A percentile compares a stretch with the other conserved stretches of the same genome.
Evolutionary conservation across 2,329 filamentous ascomycete species (phyloP).

Genomic region (Aspergillus udagawae): DNA sequence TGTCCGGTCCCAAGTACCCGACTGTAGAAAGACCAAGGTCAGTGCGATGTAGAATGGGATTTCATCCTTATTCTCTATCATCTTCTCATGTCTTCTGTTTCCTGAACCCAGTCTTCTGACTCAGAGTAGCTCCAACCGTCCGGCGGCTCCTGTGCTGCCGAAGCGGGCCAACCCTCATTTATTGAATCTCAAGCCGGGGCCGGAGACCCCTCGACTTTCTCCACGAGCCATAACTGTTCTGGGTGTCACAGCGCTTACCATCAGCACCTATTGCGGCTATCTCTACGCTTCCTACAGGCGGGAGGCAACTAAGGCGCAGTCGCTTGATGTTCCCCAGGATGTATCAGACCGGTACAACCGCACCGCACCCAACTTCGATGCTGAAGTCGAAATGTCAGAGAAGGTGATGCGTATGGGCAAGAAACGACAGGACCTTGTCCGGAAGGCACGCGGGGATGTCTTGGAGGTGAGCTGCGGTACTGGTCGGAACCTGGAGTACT

Average conservation of each 20-base stretch:
- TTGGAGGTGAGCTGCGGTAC: slow-evolving; percentile 50
- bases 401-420: slow-evolving; percentile 38
- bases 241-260: slow-evolving; percentile 35
- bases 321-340: slow-evolving; percentile 35
- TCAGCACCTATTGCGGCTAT: slow-evolving; percentile 43
- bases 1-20: slow-evolving; percentile 12
- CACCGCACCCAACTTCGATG: slow-evolving; percentile 42
- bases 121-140: slow-evolving; percentile 7
- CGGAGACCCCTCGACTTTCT: slow-evolving; percentile 19
- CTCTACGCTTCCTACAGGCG: slow-evolving; percentile 41
- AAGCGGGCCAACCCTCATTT: slow-evolving; percentile 24
- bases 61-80: neutral
- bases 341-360: slow-evolving; percentile 46
- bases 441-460: slow-evolving; percentile 43
- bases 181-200: slow-evolving; percentile 17
- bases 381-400: slow-evolving; percentile 44
- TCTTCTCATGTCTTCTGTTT: neutral
- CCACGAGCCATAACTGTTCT: slow-evolving; percentile 34
- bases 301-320: slow-evolving; percentile 29
- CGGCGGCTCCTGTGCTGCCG: slow-evolving; percentile 13
- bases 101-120: slow-evolving; percentile 3
- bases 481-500: slow-evolving; percentile 46
- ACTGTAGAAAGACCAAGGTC: slow-evolving; percentile 16
- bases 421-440: slow-evolving; percentile 41
- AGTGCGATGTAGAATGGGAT: slow-evolving; percentile 2